Conservation (phyloP, 2,329 filamentous ascomycete genomes). For the Triangularia setosa region DNA sequence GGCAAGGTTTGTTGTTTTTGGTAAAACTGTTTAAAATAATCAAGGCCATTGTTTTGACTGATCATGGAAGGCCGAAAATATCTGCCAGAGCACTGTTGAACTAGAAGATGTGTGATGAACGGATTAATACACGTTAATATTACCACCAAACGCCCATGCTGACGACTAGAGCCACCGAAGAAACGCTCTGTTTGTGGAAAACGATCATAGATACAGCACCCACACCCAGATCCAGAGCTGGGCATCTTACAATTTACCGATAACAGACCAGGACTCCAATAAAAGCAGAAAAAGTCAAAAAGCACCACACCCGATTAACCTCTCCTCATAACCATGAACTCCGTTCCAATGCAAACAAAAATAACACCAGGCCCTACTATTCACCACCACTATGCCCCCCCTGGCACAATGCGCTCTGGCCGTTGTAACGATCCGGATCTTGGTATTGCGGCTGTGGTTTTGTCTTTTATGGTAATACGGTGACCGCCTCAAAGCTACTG, state of each 20-base stretch:
- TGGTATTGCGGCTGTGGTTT: no score
- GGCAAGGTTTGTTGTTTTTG: background rate
- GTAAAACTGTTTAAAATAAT: constrained; percentile 5
- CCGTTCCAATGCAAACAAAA: background rate
- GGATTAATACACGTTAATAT: background rate
- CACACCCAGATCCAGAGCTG: background rate
- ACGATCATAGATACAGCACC: background rate
- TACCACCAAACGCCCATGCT: background rate
- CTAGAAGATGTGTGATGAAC: no score
- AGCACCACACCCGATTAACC: background rate
- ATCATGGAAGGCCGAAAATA: background rate
- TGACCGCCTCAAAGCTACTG: constrained; percentile 29
- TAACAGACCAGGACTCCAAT: background rate
- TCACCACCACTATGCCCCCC: constrained; percentile 10
- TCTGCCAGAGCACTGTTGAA: no score
- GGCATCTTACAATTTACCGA: background rate
- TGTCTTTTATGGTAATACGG: no score
- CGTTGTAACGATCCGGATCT: no score
- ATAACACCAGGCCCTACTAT: background rate
- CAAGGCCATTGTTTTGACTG: background rate
- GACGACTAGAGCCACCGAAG: background rate
- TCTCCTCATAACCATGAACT: background rate
- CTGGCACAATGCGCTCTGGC: no score
- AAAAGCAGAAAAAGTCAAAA: background rate
- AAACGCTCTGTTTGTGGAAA: background rate